A percentile compares a stretch with the other conserved stretches of the same genome.
phyloP scores from a whole-genome alignment of 129 eudicot species.

The Mikania micrantha region DNA sequence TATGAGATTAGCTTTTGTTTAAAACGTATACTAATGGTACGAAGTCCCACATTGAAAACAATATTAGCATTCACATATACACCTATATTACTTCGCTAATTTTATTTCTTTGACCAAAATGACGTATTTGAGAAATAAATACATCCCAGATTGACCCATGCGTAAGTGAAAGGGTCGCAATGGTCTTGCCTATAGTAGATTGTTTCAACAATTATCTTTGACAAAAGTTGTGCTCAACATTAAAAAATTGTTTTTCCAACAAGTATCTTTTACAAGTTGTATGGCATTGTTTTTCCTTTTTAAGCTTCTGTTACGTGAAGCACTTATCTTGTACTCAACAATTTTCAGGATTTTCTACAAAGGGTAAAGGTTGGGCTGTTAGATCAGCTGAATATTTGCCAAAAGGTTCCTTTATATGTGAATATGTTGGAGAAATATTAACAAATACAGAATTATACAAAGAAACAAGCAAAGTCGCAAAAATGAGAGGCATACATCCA shows the following conservation, averaged over 20 bases:
- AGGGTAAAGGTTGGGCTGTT: constrained; percentile 89
- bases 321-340: no score
- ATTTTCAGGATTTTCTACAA: constrained; percentile 52
- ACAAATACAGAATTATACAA: constrained; percentile 67
- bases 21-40: no score
- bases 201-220: not conserved
- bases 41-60: no score
- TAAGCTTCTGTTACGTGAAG: not conserved
- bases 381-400: constrained; percentile 58
- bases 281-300: not conserved
- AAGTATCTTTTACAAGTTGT: not conserved
- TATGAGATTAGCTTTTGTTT: no score
- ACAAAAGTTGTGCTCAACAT: not conserved
- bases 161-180: not conserved
- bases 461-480: constrained; percentile 35
- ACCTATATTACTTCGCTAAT: no score
- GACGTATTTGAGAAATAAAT: not conserved
- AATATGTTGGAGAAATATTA: constrained; percentile 71
- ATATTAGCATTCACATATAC: no score
- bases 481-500: constrained; percentile 53
- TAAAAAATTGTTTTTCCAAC: not conserved
- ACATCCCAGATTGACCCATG: not conserved
- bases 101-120: not conserved
- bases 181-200: not conserved
- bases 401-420: constrained; percentile 76